Evolutionary conservation across 2,329 filamentous ascomycete species (phyloP).

Genomic region (Harringtonia lauricola): DNA sequence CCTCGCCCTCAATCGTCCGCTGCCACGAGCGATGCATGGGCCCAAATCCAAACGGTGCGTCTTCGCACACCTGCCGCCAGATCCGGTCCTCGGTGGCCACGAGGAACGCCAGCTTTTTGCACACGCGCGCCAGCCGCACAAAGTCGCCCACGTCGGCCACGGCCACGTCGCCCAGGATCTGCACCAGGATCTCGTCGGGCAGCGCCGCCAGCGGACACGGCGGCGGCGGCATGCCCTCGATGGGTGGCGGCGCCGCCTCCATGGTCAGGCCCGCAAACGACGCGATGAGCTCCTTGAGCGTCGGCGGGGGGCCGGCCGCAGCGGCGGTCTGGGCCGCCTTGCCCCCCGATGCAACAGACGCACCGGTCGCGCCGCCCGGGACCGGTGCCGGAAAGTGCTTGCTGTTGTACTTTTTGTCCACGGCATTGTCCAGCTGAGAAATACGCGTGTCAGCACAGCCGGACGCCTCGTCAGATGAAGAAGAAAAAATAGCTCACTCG

Average conservation of each 20-base stretch:
- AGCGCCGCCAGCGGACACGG: conserved; percentile 70
- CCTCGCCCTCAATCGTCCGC: conserved; percentile 45
- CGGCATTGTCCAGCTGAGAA: conserved; percentile 65
- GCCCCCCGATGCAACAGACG: conserved; percentile 9
- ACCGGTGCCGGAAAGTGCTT: conserved; percentile 71
- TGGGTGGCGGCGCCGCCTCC: conserved; percentile 50
- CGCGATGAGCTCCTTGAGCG: conserved; percentile 58
- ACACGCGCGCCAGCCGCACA: conserved; percentile 65
- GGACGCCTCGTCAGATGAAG: too few relatives aligned
- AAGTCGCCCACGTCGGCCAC: conserved; percentile 67
- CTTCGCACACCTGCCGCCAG: conserved; percentile 69
- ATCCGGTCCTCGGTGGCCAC: conserved; percentile 74
- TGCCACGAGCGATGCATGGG: conserved; percentile 76
- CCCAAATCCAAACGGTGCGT: conserved; percentile 62
- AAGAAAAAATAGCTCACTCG: conserved; percentile 39
- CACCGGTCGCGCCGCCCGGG: conserved; percentile 33
- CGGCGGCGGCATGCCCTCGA: conserved; percentile 60
- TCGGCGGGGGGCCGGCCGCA: conserved; percentile 34
- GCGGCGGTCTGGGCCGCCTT: neutral
- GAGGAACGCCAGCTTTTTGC: conserved; percentile 77
- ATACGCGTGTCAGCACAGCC: conserved; percentile 1
- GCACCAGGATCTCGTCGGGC: conserved; percentile 74
- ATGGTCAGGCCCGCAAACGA: conserved; percentile 66
- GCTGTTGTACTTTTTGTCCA: conserved; percentile 78
- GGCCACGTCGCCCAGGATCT: conserved; percentile 66